Conservation (phyloP, 257 asterid genomes). For the Orobanche coerulescens region DNA sequence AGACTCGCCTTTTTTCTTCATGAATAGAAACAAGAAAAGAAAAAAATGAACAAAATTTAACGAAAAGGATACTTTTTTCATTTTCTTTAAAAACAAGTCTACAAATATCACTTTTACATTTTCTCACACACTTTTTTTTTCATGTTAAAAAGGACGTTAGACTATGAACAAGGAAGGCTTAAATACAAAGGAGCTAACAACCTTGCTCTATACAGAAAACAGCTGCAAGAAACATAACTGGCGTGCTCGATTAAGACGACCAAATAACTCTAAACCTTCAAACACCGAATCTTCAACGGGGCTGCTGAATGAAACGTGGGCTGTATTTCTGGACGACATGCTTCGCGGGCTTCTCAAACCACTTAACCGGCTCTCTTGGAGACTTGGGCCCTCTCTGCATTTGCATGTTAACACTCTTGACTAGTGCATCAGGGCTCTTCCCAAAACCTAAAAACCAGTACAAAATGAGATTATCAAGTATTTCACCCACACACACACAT, state of each 20-base stretch:
- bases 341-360: slow-evolving; percentile 68
- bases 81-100: slow-evolving; percentile 19
- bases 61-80: slow-evolving; percentile 3
- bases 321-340: slow-evolving; percentile 48
- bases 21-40: no score
- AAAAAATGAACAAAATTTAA: background rate
- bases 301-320: slow-evolving; percentile 89
- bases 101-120: slow-evolving; percentile 14
- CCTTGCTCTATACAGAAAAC: slow-evolving; percentile 69
- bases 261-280: slow-evolving; percentile 20
- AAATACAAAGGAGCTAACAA: slow-evolving; percentile 40
- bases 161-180: slow-evolving; percentile 69
- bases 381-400: slow-evolving; percentile 36
- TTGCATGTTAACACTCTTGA: slow-evolving; percentile 30
- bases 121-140: slow-evolving; percentile 2
- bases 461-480: background rate
- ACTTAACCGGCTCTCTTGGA: slow-evolving; percentile 23
- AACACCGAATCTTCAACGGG: slow-evolving; percentile 40
- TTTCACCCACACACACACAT: background rate
- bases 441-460: slow-evolving; percentile 29
- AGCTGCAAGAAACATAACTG: slow-evolving; percentile 29
- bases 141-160: slow-evolving; percentile 33
- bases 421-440: slow-evolving; percentile 32
- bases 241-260: background rate
- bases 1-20: background rate